A percentile compares a stretch with the other conserved stretches of the same genome.
Evolutionary conservation across 2,329 filamentous ascomycete species (phyloP).

Genomic region (Zasmidium angulare): DNA sequence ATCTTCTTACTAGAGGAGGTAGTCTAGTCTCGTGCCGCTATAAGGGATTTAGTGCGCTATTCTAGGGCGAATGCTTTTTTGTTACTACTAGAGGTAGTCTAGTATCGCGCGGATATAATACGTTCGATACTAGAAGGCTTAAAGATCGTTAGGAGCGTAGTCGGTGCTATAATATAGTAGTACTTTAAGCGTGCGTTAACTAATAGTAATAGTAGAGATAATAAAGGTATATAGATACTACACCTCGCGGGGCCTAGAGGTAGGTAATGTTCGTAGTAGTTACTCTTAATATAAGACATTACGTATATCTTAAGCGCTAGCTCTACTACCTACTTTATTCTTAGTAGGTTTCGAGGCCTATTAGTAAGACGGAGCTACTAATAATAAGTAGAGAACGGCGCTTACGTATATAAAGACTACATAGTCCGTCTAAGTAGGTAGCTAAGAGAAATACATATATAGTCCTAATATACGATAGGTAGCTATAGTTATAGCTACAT

Average conservation of each 20-base stretch:
- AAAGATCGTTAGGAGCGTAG: too few species aligned
- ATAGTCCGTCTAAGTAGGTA: neutral
- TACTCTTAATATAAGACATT: neutral
- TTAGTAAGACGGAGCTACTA: neutral
- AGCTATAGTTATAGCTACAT: too few species aligned
- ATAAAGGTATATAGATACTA: too few species aligned
- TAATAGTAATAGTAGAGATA: too few species aligned
- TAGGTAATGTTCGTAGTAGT: neutral
- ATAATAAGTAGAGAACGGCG: neutral
- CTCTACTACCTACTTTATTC: neutral
- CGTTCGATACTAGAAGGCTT: neutral
- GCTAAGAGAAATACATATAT: neutral
- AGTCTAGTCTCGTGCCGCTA: too few species aligned
- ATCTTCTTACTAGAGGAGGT: too few species aligned
- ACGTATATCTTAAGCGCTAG: neutral
- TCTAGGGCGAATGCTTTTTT: too few species aligned
- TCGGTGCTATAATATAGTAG: too few species aligned
- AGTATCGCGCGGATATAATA: neutral
- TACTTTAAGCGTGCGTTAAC: too few species aligned
- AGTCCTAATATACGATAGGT: neutral
- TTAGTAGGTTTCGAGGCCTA: too few species aligned
- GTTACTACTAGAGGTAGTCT: neutral
- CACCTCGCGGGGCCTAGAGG: too few species aligned
- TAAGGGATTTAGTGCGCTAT: too few species aligned
- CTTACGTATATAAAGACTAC: neutral